Base-by-base conservation (phyloP, 345 rosid genomes). In the Orychophragmus violaceus region DNA sequence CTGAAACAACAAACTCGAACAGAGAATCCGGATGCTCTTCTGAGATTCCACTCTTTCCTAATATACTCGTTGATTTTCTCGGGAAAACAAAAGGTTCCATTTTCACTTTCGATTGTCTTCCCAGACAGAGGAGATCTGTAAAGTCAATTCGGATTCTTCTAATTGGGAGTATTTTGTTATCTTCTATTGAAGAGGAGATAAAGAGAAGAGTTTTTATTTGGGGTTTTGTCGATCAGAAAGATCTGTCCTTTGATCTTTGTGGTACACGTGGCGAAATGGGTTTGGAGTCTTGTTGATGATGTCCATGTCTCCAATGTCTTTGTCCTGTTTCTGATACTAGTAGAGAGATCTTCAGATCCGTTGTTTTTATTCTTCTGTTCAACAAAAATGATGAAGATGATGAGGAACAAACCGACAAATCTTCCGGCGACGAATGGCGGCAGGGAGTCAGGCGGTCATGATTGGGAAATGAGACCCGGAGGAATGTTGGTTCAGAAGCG, bases 401-500 rank as follows among this genome's bases (percentile, higher is more conserved):
- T 83, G 86, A 85, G 82, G 78, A 86, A 74, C 59, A 85, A 80
- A 71, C 68, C 80, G 60, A 74, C 84, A 37, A 86, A 80, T 49
- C 70, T 76, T 59, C 70, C 71, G 35, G 65, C 79, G 58, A 18
- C 67, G 5, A 82, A 84, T 21, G 83, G 73, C 72, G 85, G 69
- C 37, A 79, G 63, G 56, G 92, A 84, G 72, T 46, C 85, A 28
- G 84, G 77, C 28, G 81, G 82, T 14, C 70, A 81, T 16, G 93
- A 87, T 17, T 95, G 90, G 97, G 99, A 95, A 82, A 74, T 91
- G 63, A 80, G 99, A 68, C 99, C 99, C 12, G 97, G 99, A 5
- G 99, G 99, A 29, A 95, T 95, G 99, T 66, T 95, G 66, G 99
- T 95, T 8, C 99, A 95, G 82, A 95, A 89, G 76, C 82, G 99